Evolutionary conservation across 2,329 filamentous ascomycete species (phyloP), one percentile per base, ranked within the genome.

Genomic region (Pyrenophora graminea): DNA sequence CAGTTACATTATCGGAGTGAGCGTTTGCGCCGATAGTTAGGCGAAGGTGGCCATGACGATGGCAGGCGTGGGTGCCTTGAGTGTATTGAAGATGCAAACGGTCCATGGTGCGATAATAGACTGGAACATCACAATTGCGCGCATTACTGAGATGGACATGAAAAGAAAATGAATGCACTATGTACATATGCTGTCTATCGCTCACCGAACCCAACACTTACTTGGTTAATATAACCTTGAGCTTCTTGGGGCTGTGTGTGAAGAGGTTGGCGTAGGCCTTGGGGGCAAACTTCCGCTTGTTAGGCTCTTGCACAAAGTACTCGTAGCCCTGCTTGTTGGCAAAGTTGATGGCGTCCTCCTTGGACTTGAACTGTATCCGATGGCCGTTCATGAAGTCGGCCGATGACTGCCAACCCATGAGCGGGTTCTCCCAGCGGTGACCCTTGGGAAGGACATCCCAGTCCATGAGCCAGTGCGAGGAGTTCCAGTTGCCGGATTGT

Each of bases 201-300:
- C 21, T 9, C 36, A 32, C 27, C 17, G 9, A 37, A 41, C 9
- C 51, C 21, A 48, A 21, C n/a, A 51, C 48, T 77, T 94, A 90
- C 75, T 97, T 93, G 53, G 89, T 86, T 57, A 84, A 81, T 56
- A 93, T 82, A 57, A 87, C 81, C 60, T 97, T 97, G 73, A 97
- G 80, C 83, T 93, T 94, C 76, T 85, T 87, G 10, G 89, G 79
- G 56, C 86, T 86, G 79, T 95, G 92, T 58, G 92, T 72, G 76
- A 97, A 99, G 80, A 97, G 96, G 77, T 96, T 95, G 55, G 94
- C 93, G 74, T 99, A 99, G 9, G 90, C 89, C 85, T 99, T 99
- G 55, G 91, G 90, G 13, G 85, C 79, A 66, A 97, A 87, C 70
- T 87, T 89, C 71, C 94, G 86, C 76, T 85, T 85, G 70, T 97